Base-by-base conservation (phyloP, 345 rosid genomes). In the Passiflora organensis region DNA sequence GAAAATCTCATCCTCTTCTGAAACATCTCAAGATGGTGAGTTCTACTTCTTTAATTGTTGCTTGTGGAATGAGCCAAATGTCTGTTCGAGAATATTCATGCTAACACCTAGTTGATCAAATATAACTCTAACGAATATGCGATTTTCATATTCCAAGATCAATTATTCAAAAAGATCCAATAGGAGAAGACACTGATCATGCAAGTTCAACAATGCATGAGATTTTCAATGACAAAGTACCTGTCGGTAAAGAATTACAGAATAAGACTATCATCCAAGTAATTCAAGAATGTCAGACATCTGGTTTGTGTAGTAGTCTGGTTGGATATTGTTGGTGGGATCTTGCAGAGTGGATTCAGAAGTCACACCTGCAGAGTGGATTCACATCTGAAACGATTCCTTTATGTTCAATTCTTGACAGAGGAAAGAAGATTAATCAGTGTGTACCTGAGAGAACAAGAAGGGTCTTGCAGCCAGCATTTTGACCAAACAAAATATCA, bases 401-500 rank as follows among this genome's bases (percentile, higher is more conserved):
- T 12, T 16, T 9, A 16, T 1, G 45, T 13, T 44, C 24, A 25
- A 25, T 6, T 6, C 36, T 34, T 5, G 52, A 34, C 9, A 10
- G n/a, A 11, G 8, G 18, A 15, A n/a, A 1, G 5, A 8, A 14
- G 0, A 8, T 20, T 6, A 39, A 4, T 13, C 24, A 21, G 38
- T 13, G n/a, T 1, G 10, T 44, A 69, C 73, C 73, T 34, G 73
- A 69, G 25, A 63, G 67, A 28, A 69, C 73, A 22, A 69, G 64
- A 17, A 58, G 73, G 41, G 73, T 69, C 63, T 63, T 69, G 49
- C 73, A 69, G 6, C 73, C 73, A 48, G 67, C 73, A 39, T 69
- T 69, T 58, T 69, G 65, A 44, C 73, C 73, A 12, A 58, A 69
- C 51, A 69, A 56, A 53, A 69, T 69, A 47, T 69, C 68, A 37